These are phyloP conservation scores for Luffa acutangula DNA, from an alignment of 306 rosid species.

Conservation along the genomic window DNA sequence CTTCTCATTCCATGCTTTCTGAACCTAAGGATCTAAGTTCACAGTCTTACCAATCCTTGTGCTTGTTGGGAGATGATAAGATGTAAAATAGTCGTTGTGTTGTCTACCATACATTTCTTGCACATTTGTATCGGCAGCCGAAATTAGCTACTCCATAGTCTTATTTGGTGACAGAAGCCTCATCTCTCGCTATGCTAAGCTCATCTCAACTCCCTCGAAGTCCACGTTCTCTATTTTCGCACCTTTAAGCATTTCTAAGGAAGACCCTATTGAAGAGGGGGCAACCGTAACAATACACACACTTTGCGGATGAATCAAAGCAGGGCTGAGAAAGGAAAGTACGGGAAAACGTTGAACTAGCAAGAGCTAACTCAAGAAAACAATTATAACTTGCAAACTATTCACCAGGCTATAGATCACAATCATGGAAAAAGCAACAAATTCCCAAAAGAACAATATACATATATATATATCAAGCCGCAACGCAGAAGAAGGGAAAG, in stretches of 20 bases:
- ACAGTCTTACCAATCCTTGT: neutral
- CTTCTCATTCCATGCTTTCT: neutral
- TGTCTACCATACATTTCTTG: neutral
- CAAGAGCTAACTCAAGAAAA: neutral
- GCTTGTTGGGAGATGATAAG: neutral
- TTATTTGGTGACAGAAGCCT: neutral
- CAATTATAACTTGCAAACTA: neutral
- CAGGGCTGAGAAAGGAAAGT: neutral
- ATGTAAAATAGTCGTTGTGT: neutral
- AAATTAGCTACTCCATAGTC: neutral
- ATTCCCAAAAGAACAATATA: neutral
- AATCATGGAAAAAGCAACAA: neutral
- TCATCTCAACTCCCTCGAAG: neutral
- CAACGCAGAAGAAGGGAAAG: neutral
- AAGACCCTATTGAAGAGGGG: neutral
- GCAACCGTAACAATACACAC: neutral
- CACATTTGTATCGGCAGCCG: neutral
- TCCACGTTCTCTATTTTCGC: neutral
- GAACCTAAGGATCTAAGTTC: neutral
- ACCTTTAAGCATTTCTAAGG: neutral
- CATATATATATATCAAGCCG: neutral
- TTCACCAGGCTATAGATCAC: neutral
- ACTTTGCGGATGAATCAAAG: neutral
- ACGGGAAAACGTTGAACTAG: neutral
- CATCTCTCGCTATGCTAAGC: neutral